A percentile compares a stretch with the other conserved stretches of the same genome.
phyloP scores from a whole-genome alignment of 352 stramenopile species.

The Chloridella minuta region DNA sequence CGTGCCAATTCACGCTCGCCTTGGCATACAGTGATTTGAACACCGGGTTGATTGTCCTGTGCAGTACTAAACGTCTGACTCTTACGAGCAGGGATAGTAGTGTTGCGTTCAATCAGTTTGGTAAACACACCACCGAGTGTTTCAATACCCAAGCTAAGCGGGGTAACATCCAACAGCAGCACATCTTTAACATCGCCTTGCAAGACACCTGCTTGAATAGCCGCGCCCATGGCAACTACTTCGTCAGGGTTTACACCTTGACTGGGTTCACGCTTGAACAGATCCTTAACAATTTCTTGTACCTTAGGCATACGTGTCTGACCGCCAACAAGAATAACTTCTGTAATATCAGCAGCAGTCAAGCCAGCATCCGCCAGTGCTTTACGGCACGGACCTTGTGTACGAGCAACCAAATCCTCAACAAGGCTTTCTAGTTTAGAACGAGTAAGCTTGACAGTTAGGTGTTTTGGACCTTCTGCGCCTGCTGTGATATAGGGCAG shows the following conservation, averaged over 20 bases:
- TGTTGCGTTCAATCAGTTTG: slow-evolving; percentile 82
- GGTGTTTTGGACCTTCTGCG: slow-evolving; percentile 24
- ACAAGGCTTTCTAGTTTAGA: slow-evolving; percentile 81
- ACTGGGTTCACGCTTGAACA: slow-evolving; percentile 72
- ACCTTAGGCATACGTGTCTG: slow-evolving; percentile 36
- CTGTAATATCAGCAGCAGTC: slow-evolving; percentile 23
- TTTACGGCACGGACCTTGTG: slow-evolving; percentile 14
- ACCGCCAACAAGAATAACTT: slow-evolving; percentile 38
- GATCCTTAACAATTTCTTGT: slow-evolving; percentile 62
- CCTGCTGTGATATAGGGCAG: slow-evolving; percentile 27
- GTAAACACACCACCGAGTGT: slow-evolving; percentile 87
- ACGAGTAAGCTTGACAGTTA: slow-evolving; percentile 45
- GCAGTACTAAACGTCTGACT: slow-evolving; percentile 79
- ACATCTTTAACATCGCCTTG: slow-evolving; percentile 89
- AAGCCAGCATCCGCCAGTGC: slow-evolving; percentile 20
- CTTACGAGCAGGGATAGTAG: slow-evolving; percentile 92
- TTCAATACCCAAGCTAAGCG: slow-evolving; percentile 85
- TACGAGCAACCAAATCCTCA: slow-evolving; percentile 51
- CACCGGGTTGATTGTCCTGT: slow-evolving; percentile 65
- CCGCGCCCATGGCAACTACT: slow-evolving; percentile 81
- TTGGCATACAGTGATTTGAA: slow-evolving; percentile 84
- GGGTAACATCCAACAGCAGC: slow-evolving; percentile 79
- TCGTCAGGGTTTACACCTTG: slow-evolving; percentile 91
- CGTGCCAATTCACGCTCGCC: slow-evolving; percentile 81
- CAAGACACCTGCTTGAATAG: slow-evolving; percentile 75